Conservation (phyloP, 106 monocot genomes). For the Vanilla planifolia region DNA sequence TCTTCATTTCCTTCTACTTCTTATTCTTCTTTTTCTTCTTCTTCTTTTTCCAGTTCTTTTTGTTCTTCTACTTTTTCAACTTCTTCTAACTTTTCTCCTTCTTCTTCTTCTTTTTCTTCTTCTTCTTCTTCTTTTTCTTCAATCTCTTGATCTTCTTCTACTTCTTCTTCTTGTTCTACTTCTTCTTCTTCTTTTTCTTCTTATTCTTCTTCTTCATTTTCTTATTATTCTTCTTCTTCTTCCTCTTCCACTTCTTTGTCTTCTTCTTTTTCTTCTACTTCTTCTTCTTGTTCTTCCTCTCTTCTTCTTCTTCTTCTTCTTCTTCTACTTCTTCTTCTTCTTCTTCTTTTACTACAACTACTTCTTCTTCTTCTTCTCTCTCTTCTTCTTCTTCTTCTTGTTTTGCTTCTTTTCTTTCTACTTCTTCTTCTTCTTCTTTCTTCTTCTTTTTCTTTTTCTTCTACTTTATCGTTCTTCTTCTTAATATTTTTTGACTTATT, state of each 20-base stretch:
- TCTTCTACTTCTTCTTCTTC: not conserved
- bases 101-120: not conserved
- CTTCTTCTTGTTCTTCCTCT: not conserved
- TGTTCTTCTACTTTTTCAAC: no score
- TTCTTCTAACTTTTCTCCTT: no score
- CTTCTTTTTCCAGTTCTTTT: no score
- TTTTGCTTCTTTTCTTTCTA: not conserved
- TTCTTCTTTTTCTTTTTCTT: not conserved
- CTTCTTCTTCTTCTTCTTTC: not conserved
- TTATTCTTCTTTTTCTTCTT: no score
- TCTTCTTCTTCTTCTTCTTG: not conserved
- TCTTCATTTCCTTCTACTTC: no score
- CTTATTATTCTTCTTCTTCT: no score
- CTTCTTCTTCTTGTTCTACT: not conserved
- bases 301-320: not conserved
- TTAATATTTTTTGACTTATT: no score
- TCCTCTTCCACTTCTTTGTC: no score
- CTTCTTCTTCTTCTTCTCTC: not conserved
- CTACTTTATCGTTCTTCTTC: no score
- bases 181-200: not conserved
- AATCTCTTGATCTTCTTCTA: no score
- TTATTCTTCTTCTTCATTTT: no score
- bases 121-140: not conserved
- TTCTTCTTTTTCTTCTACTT: no score
- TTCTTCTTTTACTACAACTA: not conserved